Conservation (phyloP, 768 basidiomycete species). For the Xerocomus spinulosus region DNA sequence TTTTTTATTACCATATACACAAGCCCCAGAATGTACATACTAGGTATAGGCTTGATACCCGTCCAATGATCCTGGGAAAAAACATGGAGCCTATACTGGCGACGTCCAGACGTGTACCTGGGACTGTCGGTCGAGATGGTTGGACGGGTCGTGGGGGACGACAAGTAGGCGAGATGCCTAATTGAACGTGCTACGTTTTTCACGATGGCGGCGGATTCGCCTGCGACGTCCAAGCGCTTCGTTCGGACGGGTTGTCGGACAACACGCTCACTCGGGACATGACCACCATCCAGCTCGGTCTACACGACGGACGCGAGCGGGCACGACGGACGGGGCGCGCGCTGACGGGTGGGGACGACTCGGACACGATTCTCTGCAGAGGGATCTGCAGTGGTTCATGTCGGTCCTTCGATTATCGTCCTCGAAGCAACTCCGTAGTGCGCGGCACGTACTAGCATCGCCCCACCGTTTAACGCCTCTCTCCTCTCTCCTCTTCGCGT, state of each 20-base stretch:
- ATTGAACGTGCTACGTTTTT: neutral
- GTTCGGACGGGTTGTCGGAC: too few species aligned
- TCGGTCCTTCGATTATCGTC: slow-evolving; percentile 28
- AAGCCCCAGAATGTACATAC: too few species aligned
- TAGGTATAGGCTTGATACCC: too few species aligned
- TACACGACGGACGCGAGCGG: too few species aligned
- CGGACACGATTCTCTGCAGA: neutral
- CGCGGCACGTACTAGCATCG: slow-evolving; percentile 26
- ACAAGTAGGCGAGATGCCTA: neutral
- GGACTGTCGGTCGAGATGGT: slow-evolving; percentile 34
- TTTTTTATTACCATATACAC: too few species aligned
- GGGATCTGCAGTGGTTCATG: slow-evolving; percentile 8
- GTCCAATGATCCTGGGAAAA: too few species aligned
- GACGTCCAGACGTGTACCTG: too few species aligned
- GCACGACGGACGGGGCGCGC: too few species aligned
- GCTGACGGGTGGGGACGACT: too few species aligned
- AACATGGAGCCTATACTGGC: too few species aligned
- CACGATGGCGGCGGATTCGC: neutral
- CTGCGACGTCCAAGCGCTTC: neutral
- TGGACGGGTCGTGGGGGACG: slow-evolving; percentile 7
- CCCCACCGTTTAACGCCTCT: slow-evolving; percentile 11
- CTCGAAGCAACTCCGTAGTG: slow-evolving; percentile 30
- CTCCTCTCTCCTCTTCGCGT: neutral
- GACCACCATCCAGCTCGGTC: too few species aligned
- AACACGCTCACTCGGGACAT: too few species aligned